phyloP scores from a whole-genome alignment of 2,329 filamentous ascomycete species.

The Hirsutella thompsonii region DNA sequence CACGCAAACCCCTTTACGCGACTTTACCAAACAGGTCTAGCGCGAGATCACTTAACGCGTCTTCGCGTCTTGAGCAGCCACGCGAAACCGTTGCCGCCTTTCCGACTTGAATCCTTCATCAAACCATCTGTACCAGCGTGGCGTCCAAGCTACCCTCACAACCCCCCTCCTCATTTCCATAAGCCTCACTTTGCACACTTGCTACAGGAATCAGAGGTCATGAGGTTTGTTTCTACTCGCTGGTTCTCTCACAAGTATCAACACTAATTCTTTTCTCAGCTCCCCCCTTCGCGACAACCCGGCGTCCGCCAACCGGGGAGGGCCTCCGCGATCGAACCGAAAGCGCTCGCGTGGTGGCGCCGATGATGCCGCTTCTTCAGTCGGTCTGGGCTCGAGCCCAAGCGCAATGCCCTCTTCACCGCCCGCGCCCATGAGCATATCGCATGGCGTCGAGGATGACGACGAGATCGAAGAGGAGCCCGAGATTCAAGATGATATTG shows the following conservation, averaged over 20 bases:
- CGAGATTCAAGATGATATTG: conserved; percentile 59
- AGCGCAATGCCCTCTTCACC: conserved; percentile 56
- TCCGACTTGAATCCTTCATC: conserved; percentile 5
- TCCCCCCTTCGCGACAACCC: conserved; percentile 73
- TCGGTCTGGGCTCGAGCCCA: conserved; percentile 42
- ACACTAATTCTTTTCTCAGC: conserved; percentile 28
- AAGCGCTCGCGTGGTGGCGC: conserved; percentile 41
- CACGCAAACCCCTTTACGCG: conserved; percentile 23
- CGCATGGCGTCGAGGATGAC: conserved; percentile 54
- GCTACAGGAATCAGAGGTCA: conserved; percentile 1
- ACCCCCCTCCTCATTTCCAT: not conserved
- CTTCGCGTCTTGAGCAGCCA: conserved; percentile 10
- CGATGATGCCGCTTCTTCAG: conserved; percentile 38
- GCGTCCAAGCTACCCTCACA: conserved; percentile 3
- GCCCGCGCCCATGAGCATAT: conserved; percentile 46
- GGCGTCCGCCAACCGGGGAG: conserved; percentile 71
- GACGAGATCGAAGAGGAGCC: conserved; percentile 62
- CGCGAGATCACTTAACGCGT: conserved; percentile 30
- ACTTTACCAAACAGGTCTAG: conserved; percentile 15
- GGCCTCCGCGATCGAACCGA: conserved; percentile 34
- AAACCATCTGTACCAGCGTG: conserved; percentile 7
- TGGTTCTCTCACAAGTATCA: too few relatives aligned
- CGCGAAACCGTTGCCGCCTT: conserved; percentile 13
- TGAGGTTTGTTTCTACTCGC: conserved; percentile 17
- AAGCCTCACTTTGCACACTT: too few relatives aligned